Evolutionary conservation across 2,329 filamentous ascomycete genomes (phyloP), one percentile per base, ranked within the genome.

Genomic region (Epichloe bromicola): DNA sequence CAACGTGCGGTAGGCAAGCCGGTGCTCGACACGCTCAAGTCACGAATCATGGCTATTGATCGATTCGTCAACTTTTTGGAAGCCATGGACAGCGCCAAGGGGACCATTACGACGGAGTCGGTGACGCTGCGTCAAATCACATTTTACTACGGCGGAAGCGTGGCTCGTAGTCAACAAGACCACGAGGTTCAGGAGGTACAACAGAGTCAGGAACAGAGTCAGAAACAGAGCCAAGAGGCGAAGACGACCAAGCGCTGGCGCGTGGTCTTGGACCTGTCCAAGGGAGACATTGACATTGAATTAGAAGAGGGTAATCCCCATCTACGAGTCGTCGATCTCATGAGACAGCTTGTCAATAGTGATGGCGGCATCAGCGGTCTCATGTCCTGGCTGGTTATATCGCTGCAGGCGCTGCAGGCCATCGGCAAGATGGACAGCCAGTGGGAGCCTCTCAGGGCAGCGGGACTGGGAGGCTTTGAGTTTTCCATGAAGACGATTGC

Each of bases 11-110:
- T 84, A 44, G 82, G 82, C 19, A 68, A 72, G 43, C 71, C 80
- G 1, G 73, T 84, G 14, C 65, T 88, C 4, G 71, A 75, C 4
- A 68, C 72, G n/a, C 71, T 89, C 19, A 70, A 73, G 54, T 70
- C 74, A 48, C 75, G 82, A 30, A 70, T 89, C 44, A 75, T 79
- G 57, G 78, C 81, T 12, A 78, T 93, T 52, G 80, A 86, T 59
- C 78, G 83, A 19, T 73, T 93, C 30, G 81, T 88, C 39, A 76
- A 77, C 42, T 87, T 86, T 59, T 72, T 88, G 26, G 76, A 81
- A 43, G 80, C 83, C 1, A 76, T 90, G 55, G 71, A 79, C 50
- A 70, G 72, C 55, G 72, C 78, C 56, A 70, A 71, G 45, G 72
- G 72, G 15, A 72, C 75, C 48, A 75, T 86, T 37, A 69, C 70